Base-by-base conservation (phyloP, 2,329 filamentous ascomycete species). In the Exophiala calicioides region DNA sequence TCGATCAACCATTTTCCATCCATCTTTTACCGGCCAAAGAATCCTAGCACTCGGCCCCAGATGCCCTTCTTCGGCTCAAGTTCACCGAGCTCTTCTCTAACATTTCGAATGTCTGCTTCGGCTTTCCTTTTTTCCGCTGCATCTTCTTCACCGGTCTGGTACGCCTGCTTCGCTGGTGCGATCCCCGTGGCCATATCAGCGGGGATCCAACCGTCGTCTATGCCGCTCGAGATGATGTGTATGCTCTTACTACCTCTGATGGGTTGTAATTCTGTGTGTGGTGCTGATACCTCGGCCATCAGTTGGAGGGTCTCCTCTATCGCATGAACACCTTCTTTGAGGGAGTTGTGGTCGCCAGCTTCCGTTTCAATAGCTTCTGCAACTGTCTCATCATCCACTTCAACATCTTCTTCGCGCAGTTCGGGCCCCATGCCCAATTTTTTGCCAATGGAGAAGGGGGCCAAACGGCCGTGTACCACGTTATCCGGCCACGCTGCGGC, bases 401-500 rank as follows among this genome's bases (percentile, higher is more conserved):
- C n/a, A 8, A 37, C 38, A 5, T 33, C 29, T 12, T 34, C 41
- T 13, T 33, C 45, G 23, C 30, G 20, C n/a, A 37, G 26, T 19
- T 34, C 23, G 13, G 26, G 33, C 18, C 32, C 32, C 53, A 18
- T 33, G n/a, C 16, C 21, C 37, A 35, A 30, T 24, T 34, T 36
- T 42, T 50, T 55, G 4, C 40, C 40, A 1, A 58, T 41, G 10
- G 48, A 48, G 26, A 51, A 63, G 20, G 61, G 60, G 27, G 67
- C 63, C 52, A 75, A 53, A 43, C 66, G 63, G 43, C 67, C 70
- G 50, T 75, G 72, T 5, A 63, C 56, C 34, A 74, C 70, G 20
- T 56, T 62, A n/a, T 61, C 58, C 8, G 71, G 69, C 72, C 72
- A 75, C 4, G 57, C 44, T 45, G 65, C 56, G 5, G 72, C 72